phyloP scores from a whole-genome alignment of 1,284 basidiomycete genomes.

The Xerocomus tenax region DNA sequence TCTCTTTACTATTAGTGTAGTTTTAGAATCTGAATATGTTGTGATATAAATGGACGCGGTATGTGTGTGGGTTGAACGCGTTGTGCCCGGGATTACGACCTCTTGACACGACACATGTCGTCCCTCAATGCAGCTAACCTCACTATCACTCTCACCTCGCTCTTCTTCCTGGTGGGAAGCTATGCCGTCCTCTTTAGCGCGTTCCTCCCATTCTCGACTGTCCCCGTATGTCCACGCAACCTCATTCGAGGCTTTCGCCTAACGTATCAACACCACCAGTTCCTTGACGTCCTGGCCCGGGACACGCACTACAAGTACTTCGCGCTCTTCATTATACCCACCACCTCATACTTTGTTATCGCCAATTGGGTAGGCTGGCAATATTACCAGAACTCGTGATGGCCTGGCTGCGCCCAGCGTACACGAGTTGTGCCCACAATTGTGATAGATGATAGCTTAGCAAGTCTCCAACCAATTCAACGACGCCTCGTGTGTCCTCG shows the following conservation, averaged over 20 bases:
- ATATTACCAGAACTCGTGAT: constrained; percentile 78
- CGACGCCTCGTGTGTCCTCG: constrained; percentile 20
- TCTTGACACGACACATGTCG: constrained; percentile 18
- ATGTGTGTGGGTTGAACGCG: constrained; percentile 15
- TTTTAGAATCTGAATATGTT: constrained; percentile 16
- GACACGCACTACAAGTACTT: constrained; percentile 91
- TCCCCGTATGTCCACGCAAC: constrained; percentile 37
- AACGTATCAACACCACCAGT: constrained; percentile 33
- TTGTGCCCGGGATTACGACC: constrained; percentile 28
- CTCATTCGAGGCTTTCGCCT: constrained; percentile 1
- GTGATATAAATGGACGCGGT: neutral
- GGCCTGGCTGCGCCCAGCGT: neutral
- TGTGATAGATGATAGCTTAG: constrained; percentile 6
- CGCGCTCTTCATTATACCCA: constrained; percentile 68
- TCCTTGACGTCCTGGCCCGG: constrained; percentile 51
- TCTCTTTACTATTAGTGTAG: constrained; percentile 22
- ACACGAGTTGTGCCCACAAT: constrained; percentile 10
- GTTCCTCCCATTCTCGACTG: constrained; percentile 46
- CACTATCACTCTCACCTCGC: constrained; percentile 39
- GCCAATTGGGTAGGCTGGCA: constrained; percentile 97
- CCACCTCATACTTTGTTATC: constrained; percentile 80
- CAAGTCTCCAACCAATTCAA: constrained; percentile 17
- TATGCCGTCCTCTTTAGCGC: constrained; percentile 62
- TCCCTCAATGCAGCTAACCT: constrained; percentile 39
- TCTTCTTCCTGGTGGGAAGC: constrained; percentile 51